These are phyloP conservation scores for Moelleriella libera DNA, from an alignment of 2,329 filamentous ascomycete genomes.

Conservation along the genomic window DNA sequence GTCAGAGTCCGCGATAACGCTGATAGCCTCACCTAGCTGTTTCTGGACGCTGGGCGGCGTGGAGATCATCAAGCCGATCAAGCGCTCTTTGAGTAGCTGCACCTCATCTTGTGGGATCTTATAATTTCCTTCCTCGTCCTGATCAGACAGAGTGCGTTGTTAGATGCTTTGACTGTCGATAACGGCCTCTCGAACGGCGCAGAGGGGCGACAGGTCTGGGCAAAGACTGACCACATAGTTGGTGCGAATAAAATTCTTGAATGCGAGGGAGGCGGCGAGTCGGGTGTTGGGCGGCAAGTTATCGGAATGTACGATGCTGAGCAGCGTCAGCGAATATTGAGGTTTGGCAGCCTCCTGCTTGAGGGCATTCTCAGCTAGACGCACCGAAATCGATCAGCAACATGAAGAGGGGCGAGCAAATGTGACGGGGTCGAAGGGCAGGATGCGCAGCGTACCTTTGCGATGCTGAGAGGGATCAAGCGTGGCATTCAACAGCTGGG, in stretches of 20 bases:
- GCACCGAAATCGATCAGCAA: slow-evolving; percentile 21
- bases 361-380: slow-evolving; percentile 64
- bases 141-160: slow-evolving; percentile 7
- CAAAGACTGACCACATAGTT: slow-evolving; percentile 62
- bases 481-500: slow-evolving; percentile 79
- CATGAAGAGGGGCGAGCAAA: slow-evolving; percentile 14
- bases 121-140: slow-evolving; percentile 89
- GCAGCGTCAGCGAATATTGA: slow-evolving; percentile 74
- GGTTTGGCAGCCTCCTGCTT: slow-evolving; percentile 69
- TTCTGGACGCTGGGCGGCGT: slow-evolving; percentile 79
- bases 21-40: slow-evolving; percentile 92
- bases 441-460: slow-evolving; percentile 49
- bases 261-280: slow-evolving; percentile 78
- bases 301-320: slow-evolving; percentile 77
- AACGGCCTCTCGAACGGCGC: slow-evolving; percentile 2
- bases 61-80: slow-evolving; percentile 92
- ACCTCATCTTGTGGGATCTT: slow-evolving; percentile 77
- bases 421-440: background rate
- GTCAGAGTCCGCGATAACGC: slow-evolving; percentile 93
- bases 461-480: slow-evolving; percentile 78
- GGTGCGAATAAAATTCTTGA: slow-evolving; percentile 95
- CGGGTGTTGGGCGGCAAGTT: slow-evolving; percentile 63
- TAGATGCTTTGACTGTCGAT: background rate
- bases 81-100: slow-evolving; percentile 78
- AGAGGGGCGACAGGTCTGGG: background rate